Evolutionary conservation across 2,329 filamentous ascomycete species (phyloP), one percentile per base, ranked within the genome.

Genomic region (Colletotrichum sp.): DNA sequence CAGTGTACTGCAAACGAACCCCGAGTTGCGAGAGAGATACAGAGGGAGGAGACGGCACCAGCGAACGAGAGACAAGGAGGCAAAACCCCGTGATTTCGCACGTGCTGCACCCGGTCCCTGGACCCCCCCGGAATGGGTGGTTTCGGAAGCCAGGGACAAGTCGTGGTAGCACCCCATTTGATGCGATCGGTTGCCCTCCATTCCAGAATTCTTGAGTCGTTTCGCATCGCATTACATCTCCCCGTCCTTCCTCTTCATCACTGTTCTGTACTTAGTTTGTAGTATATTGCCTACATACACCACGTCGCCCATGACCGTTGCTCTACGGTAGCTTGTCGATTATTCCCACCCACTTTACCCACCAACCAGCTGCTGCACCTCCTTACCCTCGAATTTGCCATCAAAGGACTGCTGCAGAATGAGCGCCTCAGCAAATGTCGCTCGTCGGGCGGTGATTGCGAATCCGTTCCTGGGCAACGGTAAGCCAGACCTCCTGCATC

Each of bases 401-500:
- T 39, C 63, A 57, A 64, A 39, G 39, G 28, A 34, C 63, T 26
- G 74, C 73, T 76, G 52, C 66, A 77, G 60, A 64, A 92, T 92
- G 90, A 91, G 90, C 87, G 88, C 89, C 81, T 90, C 90, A 64
- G 86, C 90, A 77, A 88, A 83, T 81, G 87, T 90, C 81, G 90
- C 89, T 84, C 89, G 89, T 76, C 86, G 89, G 86, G 90, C 89
- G 76, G 86, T 88, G 78, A 84, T 88, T 80, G 85, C 89, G 79
- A 90, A 89, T 85, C 88, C 89, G 78, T 87, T 92, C 79, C 78
- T 88, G 80, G 86, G 87, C 63, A 85, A 86, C 81, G 86, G 89
- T 90, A 83, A 84, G 85, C 78, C 82, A 78, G n/a, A 73, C 57
- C 55, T 68, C 64, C 52, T 67, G 44, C 71, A 74, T 71, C 66